A percentile compares a stretch with the other conserved stretches of the same genome.
Evolutionary conservation across 768 basidiomycete species (phyloP).

Genomic region (Pleurotus sapidus): DNA sequence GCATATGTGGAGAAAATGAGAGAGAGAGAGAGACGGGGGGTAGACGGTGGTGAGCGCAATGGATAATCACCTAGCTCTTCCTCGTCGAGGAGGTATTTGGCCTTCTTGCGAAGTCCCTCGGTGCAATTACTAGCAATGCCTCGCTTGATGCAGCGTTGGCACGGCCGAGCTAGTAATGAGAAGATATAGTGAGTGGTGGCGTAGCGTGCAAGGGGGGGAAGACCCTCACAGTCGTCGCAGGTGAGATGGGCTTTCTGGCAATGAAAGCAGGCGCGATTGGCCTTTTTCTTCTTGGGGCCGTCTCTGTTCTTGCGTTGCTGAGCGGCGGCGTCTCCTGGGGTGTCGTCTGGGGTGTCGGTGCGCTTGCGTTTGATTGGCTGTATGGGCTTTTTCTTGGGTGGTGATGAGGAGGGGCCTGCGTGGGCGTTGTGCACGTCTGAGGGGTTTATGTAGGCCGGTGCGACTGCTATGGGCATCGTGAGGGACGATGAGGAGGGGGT

Average conservation of each 20-base stretch:
- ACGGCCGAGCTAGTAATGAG: conserved; percentile 75
- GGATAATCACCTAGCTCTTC: conserved; percentile 77
- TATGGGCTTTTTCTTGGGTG: conserved; percentile 36
- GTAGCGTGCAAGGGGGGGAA: conserved; percentile 14
- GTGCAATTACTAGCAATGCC: conserved; percentile 86
- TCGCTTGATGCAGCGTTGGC: conserved; percentile 93
- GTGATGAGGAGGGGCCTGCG: conserved; percentile 28
- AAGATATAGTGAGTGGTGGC: conserved; percentile 17
- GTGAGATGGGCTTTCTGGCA: conserved; percentile 98
- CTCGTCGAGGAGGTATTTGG: conserved; percentile 94
- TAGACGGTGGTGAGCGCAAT: conserved; percentile 9
- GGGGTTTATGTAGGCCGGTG: conserved; percentile 36
- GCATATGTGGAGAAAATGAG: conserved; percentile 18
- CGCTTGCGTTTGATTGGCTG: conserved; percentile 56
- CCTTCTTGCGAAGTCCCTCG: conserved; percentile 96
- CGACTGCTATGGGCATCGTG: conserved; percentile 27
- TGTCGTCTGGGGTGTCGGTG: conserved; percentile 56
- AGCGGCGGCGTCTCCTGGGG: conserved; percentile 42
- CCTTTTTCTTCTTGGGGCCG: conserved; percentile 92
- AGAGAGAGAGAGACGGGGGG: conserved; percentile 2
- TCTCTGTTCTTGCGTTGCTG: conserved; percentile 59
- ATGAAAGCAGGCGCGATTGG: conserved; percentile 88
- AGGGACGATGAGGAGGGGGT: conserved; percentile 33
- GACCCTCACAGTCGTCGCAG: conserved; percentile 90
- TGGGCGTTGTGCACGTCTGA: conserved; percentile 41